Base-by-base conservation (phyloP, 768 basidiomycete genomes). In the Paxillus rubicundulus region DNA sequence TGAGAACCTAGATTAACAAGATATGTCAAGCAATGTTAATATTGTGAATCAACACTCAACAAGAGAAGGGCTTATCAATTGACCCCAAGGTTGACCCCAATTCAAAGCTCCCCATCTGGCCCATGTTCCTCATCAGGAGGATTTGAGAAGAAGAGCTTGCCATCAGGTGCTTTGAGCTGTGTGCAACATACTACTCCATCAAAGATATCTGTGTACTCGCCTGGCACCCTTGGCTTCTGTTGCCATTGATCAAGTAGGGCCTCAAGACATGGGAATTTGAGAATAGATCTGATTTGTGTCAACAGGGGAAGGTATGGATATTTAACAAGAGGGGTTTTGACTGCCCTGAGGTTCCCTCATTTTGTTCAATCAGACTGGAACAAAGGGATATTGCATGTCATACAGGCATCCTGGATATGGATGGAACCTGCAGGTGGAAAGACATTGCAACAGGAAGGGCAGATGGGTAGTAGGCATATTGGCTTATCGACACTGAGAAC, bases 191-290 rank as follows among this genome's bases (percentile, higher is more conserved):
- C 16, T 9, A 5, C 24, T 4, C 43, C 43, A 28, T 45, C 43
- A 4, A 45, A 45, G 9, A 45, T 45, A 21, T 45, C 43, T 12
- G 6, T 24, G 27, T 45, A 45, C 3, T 24, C 30, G 1, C 43
- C 43, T 4, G 27, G n/a, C n/a, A n/a, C n/a, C n/a, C n/a, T n/a
- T n/a, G n/a, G n/a, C n/a, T n/a, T n/a, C n/a, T n/a, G n/a, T n/a
- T n/a, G n/a, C n/a, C n/a, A n/a, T n/a, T n/a, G n/a, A n/a, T n/a
- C 43, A 13, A 45, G 43, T 5, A 45, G 3, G 9, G 43, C 43
- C 21, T 45, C 43, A 28, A 54, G 44, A 38, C 30, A 53, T 76
- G 56, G 74, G 2, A 60, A 39, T 2, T 44, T 40, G 16, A 56
- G 55, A 20, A 69, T 38, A 5, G 43, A 52, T 10, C 10, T 12